These are phyloP conservation scores for Mucor saturninus DNA, from an alignment of 371 early-diverging fungal genomes.

Conservation along the genomic window DNA sequence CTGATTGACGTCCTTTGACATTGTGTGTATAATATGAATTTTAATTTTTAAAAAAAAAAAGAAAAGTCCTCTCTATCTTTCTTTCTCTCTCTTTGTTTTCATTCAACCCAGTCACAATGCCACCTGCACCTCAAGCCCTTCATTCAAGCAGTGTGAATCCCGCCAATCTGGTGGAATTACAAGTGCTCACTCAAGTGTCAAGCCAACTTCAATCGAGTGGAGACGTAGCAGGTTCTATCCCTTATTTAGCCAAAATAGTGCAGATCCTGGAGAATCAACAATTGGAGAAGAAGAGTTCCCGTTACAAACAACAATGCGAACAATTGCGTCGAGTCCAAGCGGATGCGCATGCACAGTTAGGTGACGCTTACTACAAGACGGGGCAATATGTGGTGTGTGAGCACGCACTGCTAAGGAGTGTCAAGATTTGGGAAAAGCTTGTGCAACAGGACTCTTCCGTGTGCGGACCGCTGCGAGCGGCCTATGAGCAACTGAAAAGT, in stretches of 20 bases:
- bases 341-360: constrained; percentile 43
- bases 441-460: constrained; percentile 6
- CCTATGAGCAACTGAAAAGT: constrained; percentile 30
- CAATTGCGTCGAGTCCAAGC: constrained; percentile 32
- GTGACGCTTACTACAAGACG: constrained; percentile 37
- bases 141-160: constrained; percentile 29
- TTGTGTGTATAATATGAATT: no score
- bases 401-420: constrained; percentile 25
- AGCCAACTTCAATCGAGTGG: constrained; percentile 24
- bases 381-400: constrained; percentile 36
- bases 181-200: constrained; percentile 29
- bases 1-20: not conserved
- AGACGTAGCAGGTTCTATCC: constrained; percentile 39
- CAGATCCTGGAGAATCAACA: constrained; percentile 48
- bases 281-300: constrained; percentile 3
- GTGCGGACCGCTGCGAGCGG: constrained; percentile 3
- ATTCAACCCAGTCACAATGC: not conserved
- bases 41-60: not conserved
- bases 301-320: constrained; percentile 21
- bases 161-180: constrained; percentile 36
- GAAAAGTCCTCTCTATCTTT: not conserved
- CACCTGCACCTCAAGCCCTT: constrained; percentile 19
- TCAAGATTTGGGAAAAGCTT: constrained; percentile 41
- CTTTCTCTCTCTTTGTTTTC: not conserved
- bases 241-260: constrained; percentile 49